These are phyloP conservation scores for Mucor piriformis DNA, from an alignment of 371 early-diverging fungal genomes.

Conservation along the genomic window DNA sequence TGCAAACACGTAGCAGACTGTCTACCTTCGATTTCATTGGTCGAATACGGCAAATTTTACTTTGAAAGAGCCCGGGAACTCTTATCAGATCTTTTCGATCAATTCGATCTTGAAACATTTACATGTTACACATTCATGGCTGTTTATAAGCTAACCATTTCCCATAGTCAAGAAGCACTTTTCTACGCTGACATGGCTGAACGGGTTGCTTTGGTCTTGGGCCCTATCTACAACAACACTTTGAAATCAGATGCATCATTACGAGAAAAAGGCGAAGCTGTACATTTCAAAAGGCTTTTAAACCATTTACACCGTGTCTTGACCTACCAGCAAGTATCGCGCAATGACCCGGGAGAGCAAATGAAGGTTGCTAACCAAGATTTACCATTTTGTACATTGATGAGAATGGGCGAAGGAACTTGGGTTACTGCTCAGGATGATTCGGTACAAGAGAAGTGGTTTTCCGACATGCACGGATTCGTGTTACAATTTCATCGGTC, in stretches of 20 bases:
- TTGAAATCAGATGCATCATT: background rate
- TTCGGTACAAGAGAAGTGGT: constrained; percentile 21
- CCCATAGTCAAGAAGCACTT: constrained; percentile 19
- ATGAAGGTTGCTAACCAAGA: background rate
- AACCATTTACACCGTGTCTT: constrained; percentile 24
- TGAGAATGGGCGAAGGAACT: constrained; percentile 19
- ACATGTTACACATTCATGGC: constrained; percentile 35
- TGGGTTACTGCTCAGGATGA: constrained; percentile 23
- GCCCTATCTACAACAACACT: constrained; percentile 5
- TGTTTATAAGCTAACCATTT: constrained; percentile 26
- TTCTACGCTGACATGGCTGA: constrained; percentile 37
- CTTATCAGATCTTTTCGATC: constrained; percentile 39
- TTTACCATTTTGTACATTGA: constrained; percentile 24
- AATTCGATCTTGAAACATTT: constrained; percentile 34
- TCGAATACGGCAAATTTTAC: constrained; percentile 38
- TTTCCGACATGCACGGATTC: constrained; percentile 18
- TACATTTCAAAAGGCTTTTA: constrained; percentile 18
- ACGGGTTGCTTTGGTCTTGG: constrained; percentile 26
- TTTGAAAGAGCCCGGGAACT: constrained; percentile 37
- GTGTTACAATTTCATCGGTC: constrained; percentile 19
- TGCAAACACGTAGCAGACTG: constrained; percentile 36
- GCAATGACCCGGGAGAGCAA: background rate
- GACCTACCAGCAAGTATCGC: constrained; percentile 21
- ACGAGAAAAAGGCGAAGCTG: constrained; percentile 13
- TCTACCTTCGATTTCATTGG: constrained; percentile 26